phyloP scores from a whole-genome alignment of 352 stramenopile species.

The Aphanomyces astaci region DNA sequence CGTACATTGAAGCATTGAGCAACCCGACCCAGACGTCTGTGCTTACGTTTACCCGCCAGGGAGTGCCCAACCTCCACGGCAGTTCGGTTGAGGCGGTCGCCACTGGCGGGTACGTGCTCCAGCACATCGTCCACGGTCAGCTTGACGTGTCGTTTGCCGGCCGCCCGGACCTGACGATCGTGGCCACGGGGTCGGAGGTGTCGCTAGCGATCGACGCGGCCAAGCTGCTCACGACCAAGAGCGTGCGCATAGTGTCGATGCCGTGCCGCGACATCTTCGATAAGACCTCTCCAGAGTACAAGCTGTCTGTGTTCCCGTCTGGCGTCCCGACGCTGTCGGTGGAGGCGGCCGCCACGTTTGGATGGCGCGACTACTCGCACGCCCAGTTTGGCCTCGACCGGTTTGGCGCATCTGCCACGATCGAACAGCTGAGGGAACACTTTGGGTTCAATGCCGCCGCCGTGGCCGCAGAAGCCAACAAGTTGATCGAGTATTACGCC shows the following conservation, averaged over 20 bases:
- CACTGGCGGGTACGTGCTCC: conserved; percentile 85
- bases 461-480: conserved; percentile 86
- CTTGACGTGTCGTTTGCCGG: conserved; percentile 58
- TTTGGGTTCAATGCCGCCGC: conserved; percentile 96
- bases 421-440: conserved; percentile 82
- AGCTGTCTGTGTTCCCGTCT: conserved; percentile 91
- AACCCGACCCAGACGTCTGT: conserved; percentile 86
- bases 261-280: conserved; percentile 97
- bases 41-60: conserved; percentile 89
- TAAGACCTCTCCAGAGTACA: conserved; percentile 92
- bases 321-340: conserved; percentile 93
- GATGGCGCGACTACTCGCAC: conserved; percentile 96
- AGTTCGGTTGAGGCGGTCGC: conserved; percentile 85
- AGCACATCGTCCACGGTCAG: conserved; percentile 70
- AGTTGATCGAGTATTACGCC: conserved; percentile 91
- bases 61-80: conserved; percentile 75
- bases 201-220: conserved; percentile 91
- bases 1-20: conserved; percentile 89
- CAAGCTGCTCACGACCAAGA: conserved; percentile 73
- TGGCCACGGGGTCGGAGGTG: conserved; percentile 95
- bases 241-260: conserved; percentile 95
- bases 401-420: conserved; percentile 85
- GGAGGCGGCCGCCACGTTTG: conserved; percentile 90
- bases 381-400: conserved; percentile 85
- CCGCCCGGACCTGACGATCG: conserved; percentile 86